Conservation (phyloP, 169 alveolate genomes). For the Blepharisma undulans region DNA sequence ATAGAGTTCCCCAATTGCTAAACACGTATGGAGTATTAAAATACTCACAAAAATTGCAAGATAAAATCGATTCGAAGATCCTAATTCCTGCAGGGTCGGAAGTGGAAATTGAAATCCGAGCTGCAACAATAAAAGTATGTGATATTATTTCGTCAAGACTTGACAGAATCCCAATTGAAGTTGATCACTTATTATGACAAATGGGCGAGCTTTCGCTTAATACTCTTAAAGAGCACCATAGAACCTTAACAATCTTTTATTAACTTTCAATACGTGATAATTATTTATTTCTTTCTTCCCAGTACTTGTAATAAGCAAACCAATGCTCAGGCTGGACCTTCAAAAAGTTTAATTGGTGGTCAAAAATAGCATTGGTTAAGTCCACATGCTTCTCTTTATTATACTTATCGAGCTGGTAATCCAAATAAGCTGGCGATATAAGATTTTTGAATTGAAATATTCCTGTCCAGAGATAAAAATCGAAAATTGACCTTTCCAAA, state of each 20-base stretch:
- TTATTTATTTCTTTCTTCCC: not conserved
- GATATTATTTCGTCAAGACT: conserved; percentile 54
- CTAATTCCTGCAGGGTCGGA: conserved; percentile 69
- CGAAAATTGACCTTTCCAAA: not conserved
- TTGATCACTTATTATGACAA: conserved; percentile 71
- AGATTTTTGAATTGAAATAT: not conserved
- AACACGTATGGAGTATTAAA: conserved; percentile 70
- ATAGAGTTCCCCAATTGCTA: conserved; percentile 87
- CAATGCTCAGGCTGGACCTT: not conserved
- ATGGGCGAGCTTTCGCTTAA: not conserved
- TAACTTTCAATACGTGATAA: not conserved
- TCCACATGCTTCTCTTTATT: not conserved
- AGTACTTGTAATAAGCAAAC: not conserved
- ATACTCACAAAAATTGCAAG: conserved; percentile 66
- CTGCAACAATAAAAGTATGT: conserved; percentile 74
- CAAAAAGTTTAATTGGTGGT: not conserved
- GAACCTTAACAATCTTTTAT: conserved; percentile 18
- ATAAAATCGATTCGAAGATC: conserved; percentile 59
- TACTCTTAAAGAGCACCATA: not conserved
- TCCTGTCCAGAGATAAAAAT: not conserved
- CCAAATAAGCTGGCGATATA: not conserved
- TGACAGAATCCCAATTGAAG: conserved; percentile 38
- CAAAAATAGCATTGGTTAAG: not conserved
- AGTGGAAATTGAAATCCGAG: conserved; percentile 86
- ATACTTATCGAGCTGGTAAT: not conserved